phyloP scores from a whole-genome alignment of 2,329 filamentous ascomycete genomes.

The Colletotrichum lindemuthianum region DNA sequence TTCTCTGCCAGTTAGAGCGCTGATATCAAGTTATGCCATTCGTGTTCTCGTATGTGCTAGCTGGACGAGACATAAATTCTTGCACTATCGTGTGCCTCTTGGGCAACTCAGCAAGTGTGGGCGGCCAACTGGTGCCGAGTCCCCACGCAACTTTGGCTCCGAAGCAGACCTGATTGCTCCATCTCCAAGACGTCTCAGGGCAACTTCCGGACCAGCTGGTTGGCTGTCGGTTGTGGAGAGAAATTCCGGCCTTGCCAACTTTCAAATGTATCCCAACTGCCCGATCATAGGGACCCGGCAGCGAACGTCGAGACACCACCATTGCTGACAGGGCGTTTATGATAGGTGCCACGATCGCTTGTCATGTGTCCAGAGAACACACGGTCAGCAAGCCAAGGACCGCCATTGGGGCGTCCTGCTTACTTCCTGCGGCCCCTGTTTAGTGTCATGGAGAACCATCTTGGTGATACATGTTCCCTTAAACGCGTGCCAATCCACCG shows the following conservation, averaged over 20 bases:
- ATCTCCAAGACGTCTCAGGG: too few relatives aligned
- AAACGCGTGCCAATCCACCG: too few relatives aligned
- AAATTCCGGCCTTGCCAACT: too few relatives aligned
- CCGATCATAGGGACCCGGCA: background rate
- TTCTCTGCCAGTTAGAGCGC: conserved; percentile 2
- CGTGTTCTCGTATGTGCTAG: background rate
- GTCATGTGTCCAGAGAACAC: conserved; percentile 25
- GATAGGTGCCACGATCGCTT: conserved; percentile 30
- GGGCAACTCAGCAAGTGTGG: too few relatives aligned
- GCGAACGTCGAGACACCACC: background rate
- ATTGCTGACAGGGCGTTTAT: conserved; percentile 4
- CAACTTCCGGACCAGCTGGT: too few relatives aligned
- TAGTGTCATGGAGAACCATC: conserved; percentile 3
- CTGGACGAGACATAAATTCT: too few relatives aligned
- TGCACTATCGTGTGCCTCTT: too few relatives aligned
- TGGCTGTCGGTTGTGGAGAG: too few relatives aligned
- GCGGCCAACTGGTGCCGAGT: too few relatives aligned
- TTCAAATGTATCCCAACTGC: too few relatives aligned
- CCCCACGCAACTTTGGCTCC: too few relatives aligned
- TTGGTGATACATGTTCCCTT: background rate
- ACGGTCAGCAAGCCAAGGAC: conserved; percentile 21
- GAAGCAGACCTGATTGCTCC: too few relatives aligned
- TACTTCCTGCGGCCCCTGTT: conserved; percentile 24
- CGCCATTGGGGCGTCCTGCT: conserved; percentile 22
- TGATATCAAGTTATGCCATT: background rate